Conservation (phyloP, 139 green algal genomes). For the Coelastrella sp. region DNA sequence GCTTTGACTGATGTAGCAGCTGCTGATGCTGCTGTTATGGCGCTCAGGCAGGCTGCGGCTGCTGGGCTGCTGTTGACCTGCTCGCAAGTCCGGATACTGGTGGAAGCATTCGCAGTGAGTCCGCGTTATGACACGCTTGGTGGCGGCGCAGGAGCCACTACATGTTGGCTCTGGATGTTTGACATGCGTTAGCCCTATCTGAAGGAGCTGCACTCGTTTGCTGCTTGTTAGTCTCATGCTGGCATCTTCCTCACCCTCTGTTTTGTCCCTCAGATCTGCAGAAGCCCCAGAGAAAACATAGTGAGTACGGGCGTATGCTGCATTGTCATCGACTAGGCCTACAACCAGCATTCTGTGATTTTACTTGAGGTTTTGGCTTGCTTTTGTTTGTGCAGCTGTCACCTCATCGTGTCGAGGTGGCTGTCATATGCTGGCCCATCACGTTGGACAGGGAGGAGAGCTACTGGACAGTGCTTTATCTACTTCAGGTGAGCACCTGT, state of each 20-base stretch:
- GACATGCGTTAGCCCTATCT: too few species aligned
- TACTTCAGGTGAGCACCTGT: slow-evolving; percentile 57
- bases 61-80: slow-evolving; percentile 31
- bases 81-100: slow-evolving; percentile 50
- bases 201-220: too few species aligned
- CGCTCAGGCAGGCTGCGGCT: slow-evolving; percentile 15
- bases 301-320: too few species aligned
- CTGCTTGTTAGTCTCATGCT: too few species aligned
- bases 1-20: slow-evolving; percentile 15
- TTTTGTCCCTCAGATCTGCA: too few species aligned
- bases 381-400: slow-evolving; percentile 12
- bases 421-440: slow-evolving; percentile 62
- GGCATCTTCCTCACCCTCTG: too few species aligned
- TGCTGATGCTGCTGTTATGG: slow-evolving; percentile 17
- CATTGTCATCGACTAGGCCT: too few species aligned
- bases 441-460: slow-evolving; percentile 66
- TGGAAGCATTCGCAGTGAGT: slow-evolving; percentile 52
- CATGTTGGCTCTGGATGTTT: too few species aligned
- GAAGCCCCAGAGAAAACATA: too few species aligned
- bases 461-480: slow-evolving; percentile 70
- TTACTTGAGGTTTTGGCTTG: not conserved
- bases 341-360: too few species aligned
- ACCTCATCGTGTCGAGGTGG: slow-evolving; percentile 67
- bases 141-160: not conserved
- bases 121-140: not conserved